Evolutionary conservation across 108 stramenopile species (phyloP), one percentile per base, ranked within the genome.

Genomic region (Nitzschia sp.): DNA sequence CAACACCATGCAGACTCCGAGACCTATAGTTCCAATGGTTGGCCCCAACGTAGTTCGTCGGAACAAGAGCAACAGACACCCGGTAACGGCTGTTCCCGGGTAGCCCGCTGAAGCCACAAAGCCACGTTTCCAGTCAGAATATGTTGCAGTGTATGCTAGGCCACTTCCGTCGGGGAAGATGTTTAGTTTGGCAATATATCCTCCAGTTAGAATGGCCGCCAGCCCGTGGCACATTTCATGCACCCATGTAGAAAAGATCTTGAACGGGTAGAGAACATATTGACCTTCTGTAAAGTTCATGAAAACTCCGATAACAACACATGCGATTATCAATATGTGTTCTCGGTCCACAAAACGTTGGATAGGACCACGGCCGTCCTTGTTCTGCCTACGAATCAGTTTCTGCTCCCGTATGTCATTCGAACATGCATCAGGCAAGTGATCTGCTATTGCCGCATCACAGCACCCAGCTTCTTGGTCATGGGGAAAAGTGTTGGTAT

Each of bases 141-240:
- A 19, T 29, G 21, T 21, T 11, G 56, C 36, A 18, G 81, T 82
- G 45, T 74, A 78, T 15, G 83, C 83, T 46, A 84, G 81, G 30
- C 87, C 84, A 46, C 71, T 71, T n/a, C 74, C 77, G 74, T 88
- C 79, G 11, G 69, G 71, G 70, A 74, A 88, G 46, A 88, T 81
- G 30, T 75, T 62, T 17, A 88, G 49, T 60, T 71, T 70, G 13
- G 26, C 2, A 24, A 84, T 59, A 15, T 49, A 59, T 8, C 83
- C 83, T 35, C 83, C 83, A 0, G 60, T 53, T 15, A 84, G 66
- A 27, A 74, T 34, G 23, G 79, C 83, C 11, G 83, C 84, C 31
- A 85, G 27, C 0, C 80, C 87, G 54, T 88, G 87, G 33, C 72
- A 85, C 42, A 82, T 59, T 68, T 88, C 87, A 67, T 88, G 87